phyloP scores from a whole-genome alignment of 495 filamentous ascomycete species.

The Daldinia childiae region DNA sequence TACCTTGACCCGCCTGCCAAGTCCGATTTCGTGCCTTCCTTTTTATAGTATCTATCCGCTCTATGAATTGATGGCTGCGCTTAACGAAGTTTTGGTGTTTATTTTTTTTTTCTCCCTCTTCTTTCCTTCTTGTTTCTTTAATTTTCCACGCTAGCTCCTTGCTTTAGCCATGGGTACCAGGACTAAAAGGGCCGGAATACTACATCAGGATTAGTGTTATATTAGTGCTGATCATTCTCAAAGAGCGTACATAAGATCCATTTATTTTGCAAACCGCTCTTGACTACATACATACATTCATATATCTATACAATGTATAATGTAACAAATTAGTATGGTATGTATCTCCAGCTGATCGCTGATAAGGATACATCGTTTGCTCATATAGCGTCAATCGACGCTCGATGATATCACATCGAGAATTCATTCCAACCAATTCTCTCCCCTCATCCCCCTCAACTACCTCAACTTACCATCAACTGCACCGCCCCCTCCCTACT shows the following conservation, averaged over 20 bases:
- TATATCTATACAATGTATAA: not conserved
- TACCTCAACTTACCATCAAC: conserved; percentile 10
- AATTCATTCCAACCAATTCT: conserved; percentile 9
- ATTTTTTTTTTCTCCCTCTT: not conserved
- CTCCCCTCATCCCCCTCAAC: too few relatives aligned
- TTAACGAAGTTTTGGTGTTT: not conserved
- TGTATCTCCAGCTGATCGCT: conserved; percentile 4
- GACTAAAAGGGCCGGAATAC: conserved; percentile 31
- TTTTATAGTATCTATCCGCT: not conserved
- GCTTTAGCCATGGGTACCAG: not conserved
- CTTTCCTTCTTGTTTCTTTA: not conserved
- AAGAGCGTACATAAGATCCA: conserved; percentile 4
- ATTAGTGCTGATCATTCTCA: conserved; percentile 30
- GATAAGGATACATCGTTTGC: conserved; percentile 14
- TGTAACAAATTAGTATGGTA: not conserved
- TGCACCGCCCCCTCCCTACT: conserved; percentile 1
- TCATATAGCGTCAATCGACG: conserved; percentile 29
- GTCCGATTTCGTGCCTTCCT: conserved; percentile 9
- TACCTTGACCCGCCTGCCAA: conserved; percentile 6
- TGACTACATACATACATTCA: not conserved
- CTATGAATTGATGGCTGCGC: not conserved
- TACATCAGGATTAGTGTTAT: conserved; percentile 26
- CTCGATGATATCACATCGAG: conserved; percentile 36
- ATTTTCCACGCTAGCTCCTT: not conserved
- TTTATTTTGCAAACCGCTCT: not conserved